Percentiles rank a stretch among this genome's conserved stretches.
These are phyloP conservation scores for Melaleuca alternifolia DNA, from an alignment of 345 rosid species.

Conservation along the genomic window DNA sequence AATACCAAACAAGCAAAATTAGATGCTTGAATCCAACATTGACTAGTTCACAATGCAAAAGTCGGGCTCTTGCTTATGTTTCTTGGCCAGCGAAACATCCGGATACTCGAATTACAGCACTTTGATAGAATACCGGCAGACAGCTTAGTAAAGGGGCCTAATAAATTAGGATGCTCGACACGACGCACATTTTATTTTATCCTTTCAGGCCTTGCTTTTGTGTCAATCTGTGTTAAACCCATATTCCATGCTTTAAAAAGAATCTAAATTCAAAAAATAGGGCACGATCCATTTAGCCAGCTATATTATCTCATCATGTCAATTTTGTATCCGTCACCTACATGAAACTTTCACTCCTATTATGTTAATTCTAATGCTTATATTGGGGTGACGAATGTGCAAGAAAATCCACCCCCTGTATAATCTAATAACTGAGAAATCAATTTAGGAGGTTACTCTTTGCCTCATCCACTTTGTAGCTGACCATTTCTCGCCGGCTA, in stretches of 20 bases:
- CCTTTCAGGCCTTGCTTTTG: no score
- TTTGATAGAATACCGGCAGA: not conserved
- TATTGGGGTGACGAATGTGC: not conserved
- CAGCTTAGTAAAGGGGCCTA: not conserved
- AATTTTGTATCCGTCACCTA: not conserved
- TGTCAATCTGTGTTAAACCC: not conserved
- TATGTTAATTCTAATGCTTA: not conserved
- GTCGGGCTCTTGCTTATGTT: not conserved
- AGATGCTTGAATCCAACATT: not conserved
- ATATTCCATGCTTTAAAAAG: not conserved
- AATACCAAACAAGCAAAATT: not conserved
- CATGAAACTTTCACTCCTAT: not conserved
- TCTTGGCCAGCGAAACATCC: not conserved
- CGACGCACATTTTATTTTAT: not conserved
- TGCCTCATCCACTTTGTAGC: slow-evolving; percentile 98
- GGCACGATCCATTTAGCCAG: not conserved
- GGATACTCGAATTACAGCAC: not conserved
- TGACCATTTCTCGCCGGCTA: slow-evolving; percentile 88
- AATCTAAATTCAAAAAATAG: not conserved
- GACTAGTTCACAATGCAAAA: not conserved
- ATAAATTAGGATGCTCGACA: not conserved
- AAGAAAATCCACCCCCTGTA: not conserved
- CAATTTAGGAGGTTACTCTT: slow-evolving; percentile 33
- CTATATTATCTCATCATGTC: not conserved
- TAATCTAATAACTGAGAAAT: not conserved